phyloP scores from a whole-genome alignment of 2,329 filamentous ascomycete species.

The Cladosporium halotolerans region DNA sequence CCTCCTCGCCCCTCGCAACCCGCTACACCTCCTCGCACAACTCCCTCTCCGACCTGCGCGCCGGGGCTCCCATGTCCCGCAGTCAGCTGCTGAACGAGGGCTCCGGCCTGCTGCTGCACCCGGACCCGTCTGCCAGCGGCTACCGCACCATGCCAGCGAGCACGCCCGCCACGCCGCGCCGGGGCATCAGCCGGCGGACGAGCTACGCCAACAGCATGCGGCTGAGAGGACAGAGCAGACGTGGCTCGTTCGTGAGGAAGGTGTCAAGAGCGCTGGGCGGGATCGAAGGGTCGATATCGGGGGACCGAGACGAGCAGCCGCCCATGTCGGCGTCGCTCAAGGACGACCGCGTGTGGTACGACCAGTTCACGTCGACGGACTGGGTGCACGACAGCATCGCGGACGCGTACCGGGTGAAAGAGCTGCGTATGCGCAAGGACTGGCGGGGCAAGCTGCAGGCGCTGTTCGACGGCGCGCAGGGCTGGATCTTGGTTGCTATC shows the following conservation, averaged over 20 bases:
- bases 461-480: slow-evolving; percentile 80
- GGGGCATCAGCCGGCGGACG: slow-evolving; percentile 30
- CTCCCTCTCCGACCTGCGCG: neutral
- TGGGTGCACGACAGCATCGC: slow-evolving; percentile 98
- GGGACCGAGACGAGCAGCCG: slow-evolving; percentile 46
- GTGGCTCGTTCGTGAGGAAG: slow-evolving; percentile 39
- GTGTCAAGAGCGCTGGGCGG: slow-evolving; percentile 22
- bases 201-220: slow-evolving; percentile 23
- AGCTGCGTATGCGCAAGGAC: slow-evolving; percentile 73
- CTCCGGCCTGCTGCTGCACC: slow-evolving; percentile 41
- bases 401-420: slow-evolving; percentile 83
- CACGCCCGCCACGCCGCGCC: slow-evolving; percentile 23
- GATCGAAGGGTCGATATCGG: slow-evolving; percentile 15
- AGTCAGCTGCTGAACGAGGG: slow-evolving; percentile 34
- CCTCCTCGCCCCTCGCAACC: slow-evolving; percentile 24
- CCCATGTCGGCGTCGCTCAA: slow-evolving; percentile 61
- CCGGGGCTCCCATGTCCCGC: slow-evolving; percentile 4
- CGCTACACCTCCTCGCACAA: slow-evolving; percentile 6
- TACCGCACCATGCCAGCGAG: slow-evolving; percentile 20
- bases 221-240: slow-evolving; percentile 42
- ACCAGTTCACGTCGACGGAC: slow-evolving; percentile 95
- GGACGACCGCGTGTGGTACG: slow-evolving; percentile 94
- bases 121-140: slow-evolving; percentile 18
- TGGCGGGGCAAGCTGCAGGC: slow-evolving; percentile 71
- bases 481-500: slow-evolving; percentile 87